Base-by-base conservation (phyloP, 23 red algal species). In the Pyropia yezoensis region DNA sequence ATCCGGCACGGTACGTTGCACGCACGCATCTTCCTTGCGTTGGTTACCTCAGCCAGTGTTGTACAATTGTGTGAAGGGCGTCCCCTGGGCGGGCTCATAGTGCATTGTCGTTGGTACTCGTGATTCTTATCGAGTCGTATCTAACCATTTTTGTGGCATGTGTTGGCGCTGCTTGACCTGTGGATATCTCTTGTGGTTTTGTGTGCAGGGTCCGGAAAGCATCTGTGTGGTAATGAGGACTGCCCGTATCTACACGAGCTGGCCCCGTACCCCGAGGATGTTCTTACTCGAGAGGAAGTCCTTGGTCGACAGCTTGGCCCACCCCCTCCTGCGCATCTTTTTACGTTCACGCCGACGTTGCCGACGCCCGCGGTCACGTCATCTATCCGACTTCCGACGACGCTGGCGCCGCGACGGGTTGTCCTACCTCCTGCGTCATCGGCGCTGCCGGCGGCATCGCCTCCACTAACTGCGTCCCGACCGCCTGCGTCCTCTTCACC, bases 221-320 rank as follows among this genome's bases (percentile, higher is more conserved):
- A 78, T 19, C 73, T 69, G 39, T 96, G 92, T 67, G 76, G 69
- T 15, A 89, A 96, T 83, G 73, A 70, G 18, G 33, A 77, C 59
- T 98, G 94, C 57, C 72, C 91, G 68, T 91, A 98, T 67, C 66
- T 58, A 68, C 94, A 98, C 72, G 88, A 83, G 50, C 70, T 84
- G 13, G 34, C 23, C 18, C 28, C 71, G 14, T 62, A 65, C 18
- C 57, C 60, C 16, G 57, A 61, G 25, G 90, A 83, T 32, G 59
- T 86, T 1, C 57, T 85, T 28, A 80, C 73, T 9, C 59, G 64
- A 49, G 90, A 95, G 60, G 79, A 85, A 56, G 71, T 88, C 12
- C 60, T 88, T 8, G 65, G 73, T 21, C 61, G 66, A 12, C 79
- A 86, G 30, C 78, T 95, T n/a, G 80, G 82, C 30, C 90, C 90